Base-by-base conservation (phyloP, 1,284 basidiomycete genomes). In the Thelephora terrestris region DNA sequence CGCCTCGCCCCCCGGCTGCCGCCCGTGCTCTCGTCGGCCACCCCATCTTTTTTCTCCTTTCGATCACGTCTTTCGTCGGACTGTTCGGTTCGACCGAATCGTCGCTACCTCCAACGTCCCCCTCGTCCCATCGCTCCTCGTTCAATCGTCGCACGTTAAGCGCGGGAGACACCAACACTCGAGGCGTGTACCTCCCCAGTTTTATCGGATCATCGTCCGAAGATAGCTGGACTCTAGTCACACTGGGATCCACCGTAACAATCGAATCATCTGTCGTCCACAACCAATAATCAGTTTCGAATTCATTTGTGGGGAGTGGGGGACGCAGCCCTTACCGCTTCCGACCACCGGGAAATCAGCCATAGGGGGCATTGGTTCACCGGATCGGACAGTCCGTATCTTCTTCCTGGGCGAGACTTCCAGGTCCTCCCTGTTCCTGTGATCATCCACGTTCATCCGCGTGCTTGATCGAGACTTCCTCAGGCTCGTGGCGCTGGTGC, bases 111-210 rank as follows among this genome's bases (percentile, higher is more conserved):
- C n/a, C 29, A 3, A 60, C 57, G 48, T 72, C 66, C 35, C 62
- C 58, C 24, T 63, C 59, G 18, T 53, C 47, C 42, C 60, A 58
- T 40, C 61, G 57, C 23, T 52, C 50, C 43, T 58, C 55, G 50
- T 61, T 53, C n/a, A 62, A 46, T 37, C 71, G 71, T 37, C 68
- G 72, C 25, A 71, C 63, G 21, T n/a, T 25, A 14, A 42, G 14
- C 20, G 66, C 69, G 6, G 82, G 81, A 7, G 82, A 85, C 37
- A 77, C 73, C 23, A 85, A 61, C 54, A 79, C 78, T 51, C 75
- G 73, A 20, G 82, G 81, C 0, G 80, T 83, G n/a, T 82, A 77
- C 61, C 81, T 78, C 1, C 80, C 79, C 21, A 76, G 12, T 25
- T 5, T 51, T 53, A 70, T 69, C 1, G 71, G 73, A 51, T 80